Evolutionary conservation across 2,329 filamentous ascomycete species (phyloP), one percentile per base, ranked within the genome.

Genomic region (Ramularia collo-cygni): DNA sequence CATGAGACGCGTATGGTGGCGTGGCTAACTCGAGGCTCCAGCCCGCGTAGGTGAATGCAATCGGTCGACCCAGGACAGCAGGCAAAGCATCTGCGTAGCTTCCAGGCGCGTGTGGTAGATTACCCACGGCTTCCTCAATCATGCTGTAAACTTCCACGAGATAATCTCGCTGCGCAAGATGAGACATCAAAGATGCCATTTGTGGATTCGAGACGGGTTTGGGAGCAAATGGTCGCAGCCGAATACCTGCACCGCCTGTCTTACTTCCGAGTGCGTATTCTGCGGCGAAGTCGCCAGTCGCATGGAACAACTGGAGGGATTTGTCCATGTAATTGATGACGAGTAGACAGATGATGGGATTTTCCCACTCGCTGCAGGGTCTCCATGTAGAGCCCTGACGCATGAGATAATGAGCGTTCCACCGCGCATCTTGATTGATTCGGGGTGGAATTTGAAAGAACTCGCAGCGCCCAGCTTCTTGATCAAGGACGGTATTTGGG

Each of bases 1-100:
- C n/a, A n/a, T n/a, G n/a, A n/a, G n/a, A n/a, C n/a, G n/a, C n/a
- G n/a, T n/a, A n/a, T n/a, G n/a, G n/a, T n/a, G n/a, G n/a, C n/a
- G n/a, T n/a, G n/a, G n/a, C n/a, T n/a, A n/a, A n/a, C n/a, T n/a
- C n/a, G n/a, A n/a, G n/a, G n/a, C n/a, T n/a, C 52, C 52, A 65
- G 3, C 64, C 67, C 12, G 54, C 57, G 26, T 70, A 66, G 10
- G 63, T 61, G 0, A 71, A 55, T 0, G 68, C 68, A 0, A 71
- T 52, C 0, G 68, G 68, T 31, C 60, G 62, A 1, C 68, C 68
- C 1, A 68, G 51, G 7, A 68, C 45, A 0, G 63, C 52, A 42
- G 52, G 59, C 4, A 60, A 30, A 39, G 61, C 68, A 35, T 59
- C 48, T 0, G 61, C 53, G 38, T 70, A 71, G 0, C 57, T 51